Conservation (phyloP, 1,284 basidiomycete species). For the Amylostereum areolatum region DNA sequence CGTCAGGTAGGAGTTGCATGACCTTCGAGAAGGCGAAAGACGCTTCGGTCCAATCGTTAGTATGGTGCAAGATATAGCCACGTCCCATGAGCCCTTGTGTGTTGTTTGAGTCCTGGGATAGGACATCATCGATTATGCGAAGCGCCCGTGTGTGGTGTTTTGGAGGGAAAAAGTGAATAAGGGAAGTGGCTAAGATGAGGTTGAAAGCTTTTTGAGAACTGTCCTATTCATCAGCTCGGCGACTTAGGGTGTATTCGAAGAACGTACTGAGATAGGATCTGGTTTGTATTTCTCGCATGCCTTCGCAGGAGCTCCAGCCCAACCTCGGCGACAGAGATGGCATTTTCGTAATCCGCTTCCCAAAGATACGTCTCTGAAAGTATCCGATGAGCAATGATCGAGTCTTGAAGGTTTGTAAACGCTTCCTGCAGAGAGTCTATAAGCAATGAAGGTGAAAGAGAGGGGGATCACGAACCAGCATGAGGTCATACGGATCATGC, state of each 20-base stretch:
- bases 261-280: constrained; percentile 45
- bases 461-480: constrained; percentile 36
- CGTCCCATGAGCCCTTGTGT: constrained; percentile 66
- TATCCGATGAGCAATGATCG: constrained; percentile 70
- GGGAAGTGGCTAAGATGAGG: constrained; percentile 59
- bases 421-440: constrained; percentile 42
- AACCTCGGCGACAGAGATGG: constrained; percentile 65
- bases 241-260: not conserved
- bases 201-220: constrained; percentile 54
- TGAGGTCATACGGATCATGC: constrained; percentile 42
- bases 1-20: constrained; percentile 38
- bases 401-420: constrained; percentile 48
- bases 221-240: constrained; percentile 26
- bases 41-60: constrained; percentile 70
- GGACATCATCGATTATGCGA: constrained; percentile 66
- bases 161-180: constrained; percentile 85
- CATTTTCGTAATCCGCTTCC: constrained; percentile 75
- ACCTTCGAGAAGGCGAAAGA: constrained; percentile 53
- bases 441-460: constrained; percentile 1
- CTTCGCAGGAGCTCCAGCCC: constrained; percentile 56
- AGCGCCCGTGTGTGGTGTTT: constrained; percentile 84
- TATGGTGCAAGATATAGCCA: constrained; percentile 68
- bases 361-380: constrained; percentile 67
- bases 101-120: constrained; percentile 59
- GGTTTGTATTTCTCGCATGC: constrained; percentile 58